Evolutionary conservation across 306 rosid genomes (phyloP), one percentile per base, ranked within the genome.

Genomic region (Acacia confusa): DNA sequence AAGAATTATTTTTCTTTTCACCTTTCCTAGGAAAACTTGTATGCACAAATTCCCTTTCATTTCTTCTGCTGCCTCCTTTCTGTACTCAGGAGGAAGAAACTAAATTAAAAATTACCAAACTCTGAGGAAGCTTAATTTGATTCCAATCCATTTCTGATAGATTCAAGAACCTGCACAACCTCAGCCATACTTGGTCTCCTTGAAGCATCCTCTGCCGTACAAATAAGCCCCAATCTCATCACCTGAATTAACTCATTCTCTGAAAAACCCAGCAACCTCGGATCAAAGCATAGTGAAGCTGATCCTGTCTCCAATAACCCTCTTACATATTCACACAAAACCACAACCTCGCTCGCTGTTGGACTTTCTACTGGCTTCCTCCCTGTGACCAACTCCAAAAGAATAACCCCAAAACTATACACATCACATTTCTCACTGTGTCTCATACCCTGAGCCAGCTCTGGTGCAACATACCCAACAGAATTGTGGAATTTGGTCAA

Each of bases 121-220:
- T 27, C 32, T 24, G 66, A 25, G 17, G 68, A 61, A 61, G 9
- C 30, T 71, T 70, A 84, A 87, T 89, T 84, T 63, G 82, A 85
- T 73, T 85, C 99, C 82, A 87, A 79, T 64, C 98, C 98, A 79
- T 92, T 93, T 91, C 97, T 85, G 74, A 95, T 92, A 57, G 99
- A 96, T 84, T 96, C 97, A 16, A 96, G 99, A 85, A 96, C 94
- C 86, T 96, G 99, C 79, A 93, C 94, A 82, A 92, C 96, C 90
- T 96, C 97, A 19, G 94, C 95, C 99, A 96, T 96, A 90, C 97
- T 96, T 55, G 98, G 98, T 84, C 98, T 88, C 84, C 94, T 96
- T 24, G 85, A 84, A 81, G 99, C 93, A 90, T 82, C 91, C 83
- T 93, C 97, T 0, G 98, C 89, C 40, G 98, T 90, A 87, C 98